Evolutionary conservation across 169 alveolate species (phyloP), one percentile per base, ranked within the genome.

Genomic region (Plasmodium berghei): DNA sequence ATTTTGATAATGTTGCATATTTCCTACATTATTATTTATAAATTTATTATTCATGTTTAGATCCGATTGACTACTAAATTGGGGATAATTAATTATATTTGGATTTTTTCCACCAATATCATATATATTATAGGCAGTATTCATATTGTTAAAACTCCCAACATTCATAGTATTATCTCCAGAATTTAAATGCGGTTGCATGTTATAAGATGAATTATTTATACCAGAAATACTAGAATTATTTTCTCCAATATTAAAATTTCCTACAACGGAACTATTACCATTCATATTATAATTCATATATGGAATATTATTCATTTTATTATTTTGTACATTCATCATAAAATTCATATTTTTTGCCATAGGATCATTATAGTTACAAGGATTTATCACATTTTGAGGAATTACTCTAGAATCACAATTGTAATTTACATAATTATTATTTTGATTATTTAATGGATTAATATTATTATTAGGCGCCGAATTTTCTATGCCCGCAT

Each of bases 381-480:
- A 61, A 16, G 72, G 9, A 18, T 55, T 55, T 2, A 9, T 46
- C 24, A 63, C 28, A 34, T 34, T 9, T 14, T 58, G n/a, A 34
- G 74, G 34, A 34, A 9, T 18, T 2, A 48, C 48, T 49, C 55
- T 80, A 14, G 20, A n/a, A 2, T 80, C 72, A 48, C 42, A 18
- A 48, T 67, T 80, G 24, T 40, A 26, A 24, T 34, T 80, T n/a
- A 40, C 54, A 61, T 52, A 28, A 55, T n/a, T 48, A 12, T 42
- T 80, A 71, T 71, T 26, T 28, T 55, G 66, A 28, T 28, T 28
- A 28, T 28, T 28, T 28, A 28, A 28, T 3, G 5, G 0, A 28
- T 28, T 28, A 1, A 28, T 28, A 28, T 28, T 28, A 28, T 34
- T 34, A 34, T 34, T 34, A 34, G 42, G 42, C 0, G 3, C 5